Evolutionary conservation across 2,329 filamentous ascomycete species (phyloP).

Genomic region (Penicillium sp.): DNA sequence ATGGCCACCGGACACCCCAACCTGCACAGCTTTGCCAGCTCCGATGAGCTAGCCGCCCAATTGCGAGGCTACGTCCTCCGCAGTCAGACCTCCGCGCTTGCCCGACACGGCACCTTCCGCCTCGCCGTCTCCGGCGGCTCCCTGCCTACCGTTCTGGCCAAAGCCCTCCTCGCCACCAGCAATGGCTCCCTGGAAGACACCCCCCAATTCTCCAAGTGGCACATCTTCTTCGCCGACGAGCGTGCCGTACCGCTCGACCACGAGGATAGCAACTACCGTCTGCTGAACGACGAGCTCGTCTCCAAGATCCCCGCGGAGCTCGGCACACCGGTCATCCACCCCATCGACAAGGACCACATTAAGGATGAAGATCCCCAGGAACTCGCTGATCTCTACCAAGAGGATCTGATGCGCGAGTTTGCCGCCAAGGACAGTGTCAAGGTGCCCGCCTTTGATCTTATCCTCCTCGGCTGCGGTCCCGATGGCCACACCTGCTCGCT

Average conservation of each 20-base stretch:
- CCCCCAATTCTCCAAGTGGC: constrained; percentile 82
- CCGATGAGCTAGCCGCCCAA: constrained; percentile 68
- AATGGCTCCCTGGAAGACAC: constrained; percentile 57
- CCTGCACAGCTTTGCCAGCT: constrained; percentile 76
- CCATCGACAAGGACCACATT: constrained; percentile 67
- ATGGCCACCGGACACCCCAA: constrained; percentile 51
- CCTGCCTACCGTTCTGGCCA: constrained; percentile 81
- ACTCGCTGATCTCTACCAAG: constrained; percentile 90
- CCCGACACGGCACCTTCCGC: constrained; percentile 82
- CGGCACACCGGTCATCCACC: constrained; percentile 69
- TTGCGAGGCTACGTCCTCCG: constrained; percentile 81
- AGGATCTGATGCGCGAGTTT: constrained; percentile 79
- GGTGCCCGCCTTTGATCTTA: constrained; percentile 89
- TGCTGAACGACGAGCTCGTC: constrained; percentile 83
- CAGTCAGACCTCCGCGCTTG: constrained; percentile 74
- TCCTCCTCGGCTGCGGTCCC: constrained; percentile 89
- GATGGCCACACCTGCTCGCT: constrained; percentile 97
- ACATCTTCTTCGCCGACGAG: constrained; percentile 98
- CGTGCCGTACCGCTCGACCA: constrained; percentile 89
- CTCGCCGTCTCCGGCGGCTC: constrained; percentile 92
- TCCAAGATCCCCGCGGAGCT: constrained; percentile 75
- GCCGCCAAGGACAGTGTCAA: constrained; percentile 91
- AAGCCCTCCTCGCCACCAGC: constrained; percentile 68
- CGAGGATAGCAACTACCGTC: constrained; percentile 88
- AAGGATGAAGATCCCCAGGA: constrained; percentile 85